Percentiles rank a stretch among this genome's conserved stretches.
Conservation (phyloP, 192 early-diverging fungal species). For the Coemansia sp. region DNA sequence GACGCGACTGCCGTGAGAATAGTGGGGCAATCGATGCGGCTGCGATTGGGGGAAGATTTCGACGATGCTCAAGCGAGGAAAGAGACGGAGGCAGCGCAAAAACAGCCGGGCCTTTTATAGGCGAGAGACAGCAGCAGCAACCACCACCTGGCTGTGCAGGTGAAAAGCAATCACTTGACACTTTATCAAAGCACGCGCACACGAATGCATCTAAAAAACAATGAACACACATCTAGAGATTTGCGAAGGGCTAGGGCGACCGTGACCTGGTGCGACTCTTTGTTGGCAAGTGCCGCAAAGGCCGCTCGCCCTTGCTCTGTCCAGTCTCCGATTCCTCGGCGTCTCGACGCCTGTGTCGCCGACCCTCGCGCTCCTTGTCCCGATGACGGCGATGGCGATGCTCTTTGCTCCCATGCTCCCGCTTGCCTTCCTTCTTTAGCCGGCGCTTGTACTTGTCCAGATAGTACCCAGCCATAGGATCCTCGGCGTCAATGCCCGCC, state of each 20-base stretch:
- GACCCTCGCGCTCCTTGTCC: background rate
- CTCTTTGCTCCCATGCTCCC: background rate
- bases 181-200: background rate
- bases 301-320: background rate
- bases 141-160: background rate
- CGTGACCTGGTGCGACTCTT: background rate
- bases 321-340: constrained; percentile 1
- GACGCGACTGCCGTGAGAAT: background rate
- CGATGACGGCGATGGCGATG: background rate
- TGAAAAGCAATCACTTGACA: background rate
- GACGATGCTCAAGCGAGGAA: background rate
- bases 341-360: background rate
- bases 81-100: background rate
- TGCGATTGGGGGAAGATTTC: background rate
- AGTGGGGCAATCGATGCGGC: constrained; percentile 1
- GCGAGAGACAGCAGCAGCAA: background rate
- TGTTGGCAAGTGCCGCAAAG: background rate
- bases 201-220: background rate
- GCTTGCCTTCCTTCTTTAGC: constrained; percentile 36
- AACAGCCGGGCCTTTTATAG: background rate
- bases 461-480: constrained; percentile 72
- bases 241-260: background rate
- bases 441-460: constrained; percentile 63
- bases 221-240: background rate
- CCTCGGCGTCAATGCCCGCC: constrained; percentile 64